These are phyloP conservation scores for Hydnum rufescens DNA, from an alignment of 768 basidiomycete genomes.

Conservation along the genomic window DNA sequence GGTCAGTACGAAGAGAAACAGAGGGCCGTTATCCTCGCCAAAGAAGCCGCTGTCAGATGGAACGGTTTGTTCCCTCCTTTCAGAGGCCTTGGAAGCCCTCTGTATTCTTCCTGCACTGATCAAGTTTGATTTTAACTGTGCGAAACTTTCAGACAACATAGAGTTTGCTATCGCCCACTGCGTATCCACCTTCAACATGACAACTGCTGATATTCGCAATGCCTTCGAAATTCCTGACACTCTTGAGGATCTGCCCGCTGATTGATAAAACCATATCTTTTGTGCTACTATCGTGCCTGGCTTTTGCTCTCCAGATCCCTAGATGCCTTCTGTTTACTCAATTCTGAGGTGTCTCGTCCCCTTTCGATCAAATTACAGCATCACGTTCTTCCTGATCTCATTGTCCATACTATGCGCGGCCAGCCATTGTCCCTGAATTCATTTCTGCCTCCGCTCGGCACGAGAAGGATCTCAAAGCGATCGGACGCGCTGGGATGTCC, in stretches of 20 bases:
- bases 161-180: constrained; percentile 7
- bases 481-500: no score
- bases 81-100: not conserved
- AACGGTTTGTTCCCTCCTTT: constrained; percentile 41
- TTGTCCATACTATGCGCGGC: not conserved
- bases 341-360: not conserved
- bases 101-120: not conserved
- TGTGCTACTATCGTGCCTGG: not conserved
- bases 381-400: not conserved
- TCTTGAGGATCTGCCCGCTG: constrained; percentile 35
- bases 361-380: not conserved
- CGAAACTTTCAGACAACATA: constrained; percentile 10
- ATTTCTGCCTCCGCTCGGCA: not conserved
- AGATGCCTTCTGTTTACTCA: not conserved
- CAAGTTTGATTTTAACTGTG: not conserved
- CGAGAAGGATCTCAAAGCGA: no score
- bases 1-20: constrained; percentile 58
- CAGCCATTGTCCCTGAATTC: not conserved
- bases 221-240: constrained; percentile 50
- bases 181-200: constrained; percentile 16
- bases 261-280: not conserved
- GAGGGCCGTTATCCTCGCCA: constrained; percentile 51
- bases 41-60: constrained; percentile 71
- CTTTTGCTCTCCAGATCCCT: no score
- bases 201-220: constrained; percentile 40